A percentile compares a stretch with the other conserved stretches of the same genome.
phyloP scores from a whole-genome alignment of 139 green algal species.

The Micractinium conductrix region DNA sequence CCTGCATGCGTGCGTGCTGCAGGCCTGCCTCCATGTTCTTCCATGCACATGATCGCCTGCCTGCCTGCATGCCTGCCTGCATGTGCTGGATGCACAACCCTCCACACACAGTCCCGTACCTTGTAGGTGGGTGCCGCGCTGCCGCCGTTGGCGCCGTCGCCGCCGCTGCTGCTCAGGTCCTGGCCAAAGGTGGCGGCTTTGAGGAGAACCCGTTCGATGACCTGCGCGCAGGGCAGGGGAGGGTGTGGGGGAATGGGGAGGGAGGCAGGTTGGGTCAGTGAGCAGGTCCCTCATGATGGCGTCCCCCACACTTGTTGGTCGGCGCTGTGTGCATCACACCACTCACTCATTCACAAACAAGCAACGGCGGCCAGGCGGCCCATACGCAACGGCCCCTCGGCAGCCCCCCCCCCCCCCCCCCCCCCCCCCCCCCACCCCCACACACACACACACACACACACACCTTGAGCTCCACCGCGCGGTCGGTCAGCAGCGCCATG shows the following conservation, averaged over 20 bases:
- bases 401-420: background rate
- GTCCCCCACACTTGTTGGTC: background rate
- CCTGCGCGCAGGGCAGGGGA: conserved; percentile 19
- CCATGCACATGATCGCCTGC: too few relatives aligned
- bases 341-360: background rate
- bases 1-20: too few relatives aligned
- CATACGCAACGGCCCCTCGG: too few relatives aligned
- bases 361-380: background rate
- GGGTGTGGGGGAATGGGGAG: background rate
- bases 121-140: conserved; percentile 18
- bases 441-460: background rate
- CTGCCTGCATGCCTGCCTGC: too few relatives aligned
- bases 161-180: conserved; percentile 64
- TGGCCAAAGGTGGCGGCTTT: conserved; percentile 95
- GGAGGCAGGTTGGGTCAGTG: too few relatives aligned
- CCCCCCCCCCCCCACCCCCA: background rate
- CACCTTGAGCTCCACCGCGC: conserved; percentile 77
- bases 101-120: too few relatives aligned
- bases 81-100: too few relatives aligned
- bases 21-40: too few relatives aligned
- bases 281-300: too few relatives aligned
- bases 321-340: background rate
- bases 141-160: background rate
- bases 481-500: conserved; percentile 92
- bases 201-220: conserved; percentile 86